These are phyloP conservation scores for Ciborinia camelliae DNA, from an alignment of 2,329 filamentous ascomycete genomes.

Conservation along the genomic window DNA sequence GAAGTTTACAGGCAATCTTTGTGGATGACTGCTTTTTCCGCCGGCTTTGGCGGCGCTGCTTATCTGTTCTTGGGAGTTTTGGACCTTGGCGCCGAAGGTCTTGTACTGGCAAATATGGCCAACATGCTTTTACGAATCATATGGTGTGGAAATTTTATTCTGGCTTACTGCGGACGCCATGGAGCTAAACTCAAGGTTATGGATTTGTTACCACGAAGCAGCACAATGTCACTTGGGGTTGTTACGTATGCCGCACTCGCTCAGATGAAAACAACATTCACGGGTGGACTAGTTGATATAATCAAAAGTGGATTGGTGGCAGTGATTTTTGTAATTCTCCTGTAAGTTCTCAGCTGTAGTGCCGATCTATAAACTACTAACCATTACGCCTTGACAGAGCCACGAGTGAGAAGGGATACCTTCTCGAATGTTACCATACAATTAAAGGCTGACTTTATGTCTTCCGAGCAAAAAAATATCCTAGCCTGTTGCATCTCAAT, in stretches of 20 bases:
- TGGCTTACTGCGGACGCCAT: slow-evolving; percentile 54
- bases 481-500: slow-evolving; percentile 43
- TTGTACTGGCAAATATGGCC: slow-evolving; percentile 82
- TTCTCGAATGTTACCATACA: slow-evolving; percentile 49
- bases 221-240: slow-evolving; percentile 45
- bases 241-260: slow-evolving; percentile 45
- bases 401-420: slow-evolving; percentile 52
- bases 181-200: slow-evolving; percentile 43
- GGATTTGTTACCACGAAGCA: slow-evolving; percentile 44
- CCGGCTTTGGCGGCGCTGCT: slow-evolving; percentile 69
- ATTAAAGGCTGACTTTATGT: slow-evolving; percentile 38
- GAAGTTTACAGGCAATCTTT: slow-evolving; percentile 74
- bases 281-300: slow-evolving; percentile 36
- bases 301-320: slow-evolving; percentile 50
- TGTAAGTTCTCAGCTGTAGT: slow-evolving; percentile 50
- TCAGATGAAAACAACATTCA: slow-evolving; percentile 31
- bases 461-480: slow-evolving; percentile 9
- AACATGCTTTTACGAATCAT: slow-evolving; percentile 84
- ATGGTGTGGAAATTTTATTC: slow-evolving; percentile 77
- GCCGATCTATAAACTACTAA: slow-evolving; percentile 13
- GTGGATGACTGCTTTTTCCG: slow-evolving; percentile 82
- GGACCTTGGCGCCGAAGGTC: slow-evolving; percentile 68
- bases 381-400: slow-evolving; percentile 41
- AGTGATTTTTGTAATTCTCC: slow-evolving; percentile 49
- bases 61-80: slow-evolving; percentile 70